These are phyloP conservation scores for Dioszegia crocea DNA, from an alignment of 768 basidiomycete genomes.

Conservation along the genomic window DNA sequence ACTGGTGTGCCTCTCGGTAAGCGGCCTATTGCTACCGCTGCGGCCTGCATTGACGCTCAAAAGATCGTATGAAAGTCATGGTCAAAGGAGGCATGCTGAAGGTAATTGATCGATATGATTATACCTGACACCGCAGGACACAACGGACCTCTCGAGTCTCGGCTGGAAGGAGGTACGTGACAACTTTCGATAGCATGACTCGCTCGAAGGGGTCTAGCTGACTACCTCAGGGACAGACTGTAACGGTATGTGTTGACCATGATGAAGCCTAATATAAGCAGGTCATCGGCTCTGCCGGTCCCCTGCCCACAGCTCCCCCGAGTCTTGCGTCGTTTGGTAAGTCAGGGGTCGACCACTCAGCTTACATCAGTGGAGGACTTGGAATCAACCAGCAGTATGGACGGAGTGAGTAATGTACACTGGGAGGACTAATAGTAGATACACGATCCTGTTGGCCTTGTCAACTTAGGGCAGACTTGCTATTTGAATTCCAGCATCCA, in stretches of 20 bases:
- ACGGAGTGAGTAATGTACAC: conserved; percentile 59
- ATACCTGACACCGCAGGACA: neutral
- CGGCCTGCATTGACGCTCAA: neutral
- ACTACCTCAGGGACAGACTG: neutral
- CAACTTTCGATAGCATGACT: neutral
- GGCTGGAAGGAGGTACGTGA: neutral
- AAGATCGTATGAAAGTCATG: conserved; percentile 94
- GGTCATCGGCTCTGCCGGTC: conserved; percentile 85
- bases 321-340: conserved; percentile 71
- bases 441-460: conserved; percentile 35
- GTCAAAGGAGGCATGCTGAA: conserved; percentile 87
- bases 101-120: conserved; percentile 51
- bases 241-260: neutral
- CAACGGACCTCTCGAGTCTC: no score
- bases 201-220: neutral
- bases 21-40: neutral
- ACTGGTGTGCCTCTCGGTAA: conserved; percentile 66
- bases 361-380: conserved; percentile 62
- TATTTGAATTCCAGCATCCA: conserved; percentile 97
- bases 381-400: conserved; percentile 73
- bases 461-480: conserved; percentile 81
- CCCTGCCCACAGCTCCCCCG: conserved; percentile 80
- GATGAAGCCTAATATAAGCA: conserved; percentile 1
- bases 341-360: no score
- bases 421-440: conserved; percentile 13